Base-by-base conservation (phyloP, 192 early-diverging fungal species). In the Helicostylum pulchrum region DNA sequence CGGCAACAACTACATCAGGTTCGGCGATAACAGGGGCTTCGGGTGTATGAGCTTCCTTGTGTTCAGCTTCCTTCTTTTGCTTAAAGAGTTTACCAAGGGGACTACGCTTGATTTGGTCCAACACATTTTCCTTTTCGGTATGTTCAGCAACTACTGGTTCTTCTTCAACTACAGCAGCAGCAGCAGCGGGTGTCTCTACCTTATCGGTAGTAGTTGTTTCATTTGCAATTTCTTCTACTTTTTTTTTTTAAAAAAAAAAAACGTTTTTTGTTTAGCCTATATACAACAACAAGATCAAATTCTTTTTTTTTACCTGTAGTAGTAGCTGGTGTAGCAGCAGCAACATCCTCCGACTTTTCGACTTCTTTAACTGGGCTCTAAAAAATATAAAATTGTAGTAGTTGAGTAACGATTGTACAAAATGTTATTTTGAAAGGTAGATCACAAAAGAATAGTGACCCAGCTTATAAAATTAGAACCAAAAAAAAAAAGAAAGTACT, bases 41-140 rank as follows among this genome's bases (percentile, higher is more conserved):
- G 32, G 53, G 17, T 2, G 19, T 30, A 36, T 30, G 4, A 42
- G n/a, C 14, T 11, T 55, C 54, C 14, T 49, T 26, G 21, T 50
- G 34, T 17, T 52, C 20, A 57, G 39, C 34, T 6, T 62, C 51
- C 26, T 43, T 49, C 54, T 70, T 70, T 53, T 70, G 55, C 0
- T 43, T 31, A 49, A 70, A 70, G 17, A 54, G 44, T 43, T 70
- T 70, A 43, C 39, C 65, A 49, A 66, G 44, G 20, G 68, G 62
- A 30, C 44, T 26, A 31, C 62, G 61, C 39, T 70, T 70, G 42
- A 70, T 51, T 20, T 70, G 68, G n/a, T 55, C 61, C 19, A 70
- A 34, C 7, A 70, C 61, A 51, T 57, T 70, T 19, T 53, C 36
- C 26, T 61, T 64, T 26, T 20, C 52, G 23, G 52, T 53, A 30